Evolutionary conservation across 177 flowering plant genomes (phyloP).

Genomic region (Vitis hybrid): DNA sequence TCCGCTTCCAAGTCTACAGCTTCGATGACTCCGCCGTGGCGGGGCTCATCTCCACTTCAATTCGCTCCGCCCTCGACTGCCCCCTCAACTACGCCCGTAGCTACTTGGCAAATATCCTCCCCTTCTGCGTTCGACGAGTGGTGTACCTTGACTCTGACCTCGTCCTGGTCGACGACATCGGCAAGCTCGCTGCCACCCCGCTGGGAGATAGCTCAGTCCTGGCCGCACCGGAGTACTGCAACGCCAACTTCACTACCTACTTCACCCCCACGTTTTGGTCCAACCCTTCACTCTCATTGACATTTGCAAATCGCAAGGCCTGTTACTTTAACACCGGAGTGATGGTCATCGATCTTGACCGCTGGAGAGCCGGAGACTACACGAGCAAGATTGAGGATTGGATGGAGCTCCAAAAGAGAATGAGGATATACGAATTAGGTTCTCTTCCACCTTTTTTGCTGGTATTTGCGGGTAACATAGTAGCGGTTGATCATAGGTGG

Average conservation of each 20-base stretch:
- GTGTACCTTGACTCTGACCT: constrained; percentile 94
- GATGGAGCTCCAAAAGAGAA: constrained; percentile 95
- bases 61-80: constrained; percentile 86
- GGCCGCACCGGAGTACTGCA: constrained; percentile 88
- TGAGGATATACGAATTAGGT: constrained; percentile 91
- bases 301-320: constrained; percentile 60
- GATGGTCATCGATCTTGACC: constrained; percentile 82
- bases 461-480: constrained; percentile 83
- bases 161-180: constrained; percentile 88
- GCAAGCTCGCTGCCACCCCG: constrained; percentile 55
- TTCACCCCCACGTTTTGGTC: constrained; percentile 93
- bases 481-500: constrained; percentile 86
- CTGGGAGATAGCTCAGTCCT: constrained; percentile 46
- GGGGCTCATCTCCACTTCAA: constrained; percentile 80
- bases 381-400: constrained; percentile 82
- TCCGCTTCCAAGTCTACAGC: constrained; percentile 54
- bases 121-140: constrained; percentile 69
- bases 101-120: constrained; percentile 70
- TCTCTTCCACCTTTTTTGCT: constrained; percentile 89
- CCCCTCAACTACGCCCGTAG: constrained; percentile 90
- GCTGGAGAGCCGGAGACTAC: constrained; percentile 78
- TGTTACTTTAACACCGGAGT: constrained; percentile 93
- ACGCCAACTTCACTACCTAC: constrained; percentile 85
- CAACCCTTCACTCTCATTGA: constrained; percentile 65
- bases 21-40: constrained; percentile 57